Percentiles rank a stretch among this genome's conserved stretches.
These are phyloP conservation scores for Yamadazyma dendronema DNA, from an alignment of 1,139 yeast species.

Conservation along the genomic window DNA sequence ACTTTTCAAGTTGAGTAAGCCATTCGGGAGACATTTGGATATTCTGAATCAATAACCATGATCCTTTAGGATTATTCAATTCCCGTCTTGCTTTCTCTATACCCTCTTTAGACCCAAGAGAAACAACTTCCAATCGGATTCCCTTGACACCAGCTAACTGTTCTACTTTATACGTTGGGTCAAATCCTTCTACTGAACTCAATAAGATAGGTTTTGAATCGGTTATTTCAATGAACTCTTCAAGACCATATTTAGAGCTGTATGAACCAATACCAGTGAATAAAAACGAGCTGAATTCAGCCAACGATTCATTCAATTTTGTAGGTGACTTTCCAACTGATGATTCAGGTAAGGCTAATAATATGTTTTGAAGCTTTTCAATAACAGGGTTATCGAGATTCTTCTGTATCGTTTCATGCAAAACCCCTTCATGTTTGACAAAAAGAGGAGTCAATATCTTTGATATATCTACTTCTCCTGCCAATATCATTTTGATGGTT, in stretches of 20 bases:
- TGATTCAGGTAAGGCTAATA: conserved; percentile 6
- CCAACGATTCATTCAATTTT: conserved; percentile 18
- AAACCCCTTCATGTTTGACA: not conserved
- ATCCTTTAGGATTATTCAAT: conserved; percentile 44
- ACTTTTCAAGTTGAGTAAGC: conserved; percentile 55
- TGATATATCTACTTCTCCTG: not conserved
- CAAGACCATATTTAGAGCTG: conserved; percentile 27
- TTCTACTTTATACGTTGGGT: conserved; percentile 59
- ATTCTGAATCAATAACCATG: conserved; percentile 78
- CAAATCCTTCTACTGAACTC: conserved; percentile 62
- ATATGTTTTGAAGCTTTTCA: conserved; percentile 12
- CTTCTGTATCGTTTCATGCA: conserved; percentile 6
- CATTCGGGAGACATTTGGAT: conserved; percentile 69
- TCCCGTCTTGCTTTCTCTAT: conserved; percentile 53
- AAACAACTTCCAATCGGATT: conserved; percentile 41
- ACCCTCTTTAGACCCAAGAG: conserved; percentile 81
- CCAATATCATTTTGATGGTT: conserved; percentile 12
- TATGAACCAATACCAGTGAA: conserved; percentile 25
- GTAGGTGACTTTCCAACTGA: conserved; percentile 4
- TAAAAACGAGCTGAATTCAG: conserved; percentile 18
- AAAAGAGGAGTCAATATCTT: conserved; percentile 7
- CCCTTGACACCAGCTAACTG: conserved; percentile 33
- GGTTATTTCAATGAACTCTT: conserved; percentile 18
- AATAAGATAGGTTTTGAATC: conserved; percentile 45
- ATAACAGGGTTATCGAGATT: conserved; percentile 22